phyloP scores from a whole-genome alignment of 2,329 filamentous ascomycete species.

The Penicillium freii region DNA sequence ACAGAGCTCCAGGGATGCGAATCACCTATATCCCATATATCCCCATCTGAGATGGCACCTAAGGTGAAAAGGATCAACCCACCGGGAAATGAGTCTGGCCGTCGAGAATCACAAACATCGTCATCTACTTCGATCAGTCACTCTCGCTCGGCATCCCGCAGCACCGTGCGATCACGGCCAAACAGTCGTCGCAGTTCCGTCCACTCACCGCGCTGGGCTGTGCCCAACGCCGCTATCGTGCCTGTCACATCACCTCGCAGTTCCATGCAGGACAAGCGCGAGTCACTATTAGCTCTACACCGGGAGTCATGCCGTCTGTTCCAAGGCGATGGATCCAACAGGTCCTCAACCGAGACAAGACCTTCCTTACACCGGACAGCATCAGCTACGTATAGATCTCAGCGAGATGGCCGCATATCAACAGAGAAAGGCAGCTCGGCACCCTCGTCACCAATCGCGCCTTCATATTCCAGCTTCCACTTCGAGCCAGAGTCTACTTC shows the following conservation, averaged over 20 bases:
- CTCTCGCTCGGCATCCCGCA: constrained; percentile 36
- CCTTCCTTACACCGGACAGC: constrained; percentile 6
- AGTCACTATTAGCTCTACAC: constrained; percentile 40
- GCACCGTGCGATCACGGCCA: constrained; percentile 31
- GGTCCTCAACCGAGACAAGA: constrained; percentile 1
- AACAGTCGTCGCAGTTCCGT: constrained; percentile 31
- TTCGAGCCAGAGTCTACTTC: constrained; percentile 10
- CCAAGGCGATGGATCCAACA: constrained; percentile 22
- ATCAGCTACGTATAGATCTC: constrained; percentile 11
- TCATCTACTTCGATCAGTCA: constrained; percentile 31
- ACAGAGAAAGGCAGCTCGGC: constrained; percentile 18
- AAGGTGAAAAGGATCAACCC: constrained; percentile 18
- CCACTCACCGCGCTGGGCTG: constrained; percentile 30
- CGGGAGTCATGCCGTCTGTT: constrained; percentile 45
- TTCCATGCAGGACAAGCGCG: constrained; percentile 28
- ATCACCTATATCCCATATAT: constrained; percentile 2
- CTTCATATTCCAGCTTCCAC: constrained; percentile 16
- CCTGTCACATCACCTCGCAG: constrained; percentile 20
- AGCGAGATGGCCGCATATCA: constrained; percentile 12
- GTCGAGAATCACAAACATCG: constrained; percentile 29
- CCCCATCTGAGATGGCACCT: constrained; percentile 16
- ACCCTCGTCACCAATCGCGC: constrained; percentile 20
- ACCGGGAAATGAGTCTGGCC: constrained; percentile 4
- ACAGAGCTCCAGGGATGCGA: constrained; percentile 18
- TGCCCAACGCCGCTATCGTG: constrained; percentile 26